A percentile compares a stretch with the other conserved stretches of the same genome.
Evolutionary conservation across 768 basidiomycete species (phyloP).

Genomic region (Leccinum fibrillosum): DNA sequence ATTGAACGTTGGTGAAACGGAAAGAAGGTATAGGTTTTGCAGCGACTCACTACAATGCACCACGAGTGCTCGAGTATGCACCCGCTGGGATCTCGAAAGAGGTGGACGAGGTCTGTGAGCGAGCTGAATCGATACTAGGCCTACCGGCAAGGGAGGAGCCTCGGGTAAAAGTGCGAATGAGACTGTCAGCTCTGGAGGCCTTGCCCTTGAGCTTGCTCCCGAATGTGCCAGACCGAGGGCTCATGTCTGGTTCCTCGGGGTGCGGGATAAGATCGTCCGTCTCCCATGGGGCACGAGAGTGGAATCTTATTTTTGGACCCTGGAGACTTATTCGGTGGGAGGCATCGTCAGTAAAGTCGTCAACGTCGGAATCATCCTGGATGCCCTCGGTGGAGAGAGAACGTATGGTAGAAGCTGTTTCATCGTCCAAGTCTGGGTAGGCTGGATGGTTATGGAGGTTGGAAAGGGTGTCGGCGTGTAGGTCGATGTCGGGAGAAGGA

Average conservation of each 20-base stretch:
- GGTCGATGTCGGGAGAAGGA: conserved; percentile 48
- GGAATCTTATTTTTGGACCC: conserved; percentile 82
- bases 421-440: conserved; percentile 58
- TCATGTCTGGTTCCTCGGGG: conserved; percentile 47
- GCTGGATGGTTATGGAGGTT: conserved; percentile 44
- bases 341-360: conserved; percentile 42
- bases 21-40: not conserved
- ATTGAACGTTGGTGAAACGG: conserved; percentile 4
- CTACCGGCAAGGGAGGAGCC: conserved; percentile 42
- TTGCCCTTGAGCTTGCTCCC: conserved; percentile 30
- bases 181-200: conserved; percentile 31
- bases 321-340: conserved; percentile 62
- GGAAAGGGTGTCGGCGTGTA: conserved; percentile 24
- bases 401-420: conserved; percentile 30
- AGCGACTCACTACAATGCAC: conserved; percentile 56
- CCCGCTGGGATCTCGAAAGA: conserved; percentile 60
- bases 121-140: conserved; percentile 63
- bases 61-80: conserved; percentile 46
- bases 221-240: conserved; percentile 28
- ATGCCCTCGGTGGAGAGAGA: conserved; percentile 29
- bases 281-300: conserved; percentile 83
- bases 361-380: conserved; percentile 34
- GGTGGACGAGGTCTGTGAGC: conserved; percentile 49
- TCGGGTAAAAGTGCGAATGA: conserved; percentile 47
- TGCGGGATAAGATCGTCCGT: conserved; percentile 46